Conservation (phyloP, 2,329 filamentous ascomycete species). For the Xylariales sp. region DNA sequence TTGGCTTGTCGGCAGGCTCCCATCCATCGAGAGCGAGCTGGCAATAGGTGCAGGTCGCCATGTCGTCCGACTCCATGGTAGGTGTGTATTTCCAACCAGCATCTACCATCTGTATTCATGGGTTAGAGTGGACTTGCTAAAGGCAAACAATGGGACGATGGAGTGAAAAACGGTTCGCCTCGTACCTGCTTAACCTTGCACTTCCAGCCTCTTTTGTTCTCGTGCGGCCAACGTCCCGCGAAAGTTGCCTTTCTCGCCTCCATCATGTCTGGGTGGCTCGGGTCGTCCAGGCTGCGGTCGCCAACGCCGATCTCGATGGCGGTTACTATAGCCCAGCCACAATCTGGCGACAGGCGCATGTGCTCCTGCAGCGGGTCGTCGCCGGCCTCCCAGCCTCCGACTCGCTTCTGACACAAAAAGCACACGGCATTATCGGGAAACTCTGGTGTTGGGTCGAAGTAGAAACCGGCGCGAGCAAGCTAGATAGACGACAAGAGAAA, state of each 20-base stretch:
- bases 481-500: conserved; percentile 28
- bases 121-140: conserved; percentile 1
- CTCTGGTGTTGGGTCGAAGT: conserved; percentile 70
- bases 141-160: too few relatives aligned
- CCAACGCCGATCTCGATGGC: conserved; percentile 57
- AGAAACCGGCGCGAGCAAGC: conserved; percentile 90
- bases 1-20: conserved; percentile 88
- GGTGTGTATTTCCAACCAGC: conserved; percentile 95
- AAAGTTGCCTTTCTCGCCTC: conserved; percentile 55
- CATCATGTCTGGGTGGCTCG: conserved; percentile 62
- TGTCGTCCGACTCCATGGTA: conserved; percentile 76
- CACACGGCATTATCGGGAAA: conserved; percentile 87
- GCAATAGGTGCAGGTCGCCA: conserved; percentile 89
- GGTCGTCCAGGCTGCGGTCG: conserved; percentile 67
- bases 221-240: conserved; percentile 81
- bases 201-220: conserved; percentile 81
- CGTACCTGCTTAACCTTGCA: conserved; percentile 82
- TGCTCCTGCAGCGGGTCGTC: conserved; percentile 85
- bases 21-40: conserved; percentile 86
- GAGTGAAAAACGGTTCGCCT: too few relatives aligned
- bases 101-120: conserved; percentile 76
- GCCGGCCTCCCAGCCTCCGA: conserved; percentile 88
- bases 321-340: conserved; percentile 79
- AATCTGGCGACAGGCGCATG: conserved; percentile 73
- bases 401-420: conserved; percentile 76